Conservation (phyloP, 129 eudicot species). For the Deinandra increscens region DNA sequence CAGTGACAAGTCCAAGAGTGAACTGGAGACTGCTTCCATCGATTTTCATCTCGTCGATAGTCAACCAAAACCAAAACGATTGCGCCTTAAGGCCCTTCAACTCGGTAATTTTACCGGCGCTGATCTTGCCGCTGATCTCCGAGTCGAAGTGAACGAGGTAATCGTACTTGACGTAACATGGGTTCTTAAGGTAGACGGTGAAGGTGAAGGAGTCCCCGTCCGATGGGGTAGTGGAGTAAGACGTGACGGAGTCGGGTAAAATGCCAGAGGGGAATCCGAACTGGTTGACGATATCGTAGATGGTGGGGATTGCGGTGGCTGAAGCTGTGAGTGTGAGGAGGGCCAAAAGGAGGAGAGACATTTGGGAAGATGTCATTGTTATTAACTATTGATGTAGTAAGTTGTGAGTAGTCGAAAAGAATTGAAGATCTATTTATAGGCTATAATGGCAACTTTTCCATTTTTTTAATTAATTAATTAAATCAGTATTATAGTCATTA, state of each 20-base stretch:
- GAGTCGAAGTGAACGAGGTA: conserved; percentile 59
- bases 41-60: conserved; percentile 57
- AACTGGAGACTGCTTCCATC: conserved; percentile 54
- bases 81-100: conserved; percentile 60
- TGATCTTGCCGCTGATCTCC: conserved; percentile 53
- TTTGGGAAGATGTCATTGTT: conserved; percentile 15
- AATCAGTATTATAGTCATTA: background rate
- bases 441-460: too few species aligned
- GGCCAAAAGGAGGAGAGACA: conserved; percentile 4
- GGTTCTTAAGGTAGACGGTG: conserved; percentile 36
- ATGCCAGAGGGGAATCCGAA: conserved; percentile 71
- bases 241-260: conserved; percentile 49
- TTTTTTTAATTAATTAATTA: background rate
- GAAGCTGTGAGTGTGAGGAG: conserved; percentile 15
- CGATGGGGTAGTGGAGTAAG: conserved; percentile 28
- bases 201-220: conserved; percentile 29
- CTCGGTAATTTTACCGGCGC: conserved; percentile 48
- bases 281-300: conserved; percentile 50
- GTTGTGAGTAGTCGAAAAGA: background rate
- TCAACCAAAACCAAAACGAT: conserved; percentile 47
- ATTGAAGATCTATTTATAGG: background rate
- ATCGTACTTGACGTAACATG: conserved; percentile 64
- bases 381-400: background rate
- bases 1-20: conserved; percentile 53
- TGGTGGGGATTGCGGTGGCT: conserved; percentile 20